Evolutionary conservation across 2,329 filamentous ascomycete species (phyloP), one percentile per base, ranked within the genome.

Genomic region (Pseudopyrenochaeta lycopersici): DNA sequence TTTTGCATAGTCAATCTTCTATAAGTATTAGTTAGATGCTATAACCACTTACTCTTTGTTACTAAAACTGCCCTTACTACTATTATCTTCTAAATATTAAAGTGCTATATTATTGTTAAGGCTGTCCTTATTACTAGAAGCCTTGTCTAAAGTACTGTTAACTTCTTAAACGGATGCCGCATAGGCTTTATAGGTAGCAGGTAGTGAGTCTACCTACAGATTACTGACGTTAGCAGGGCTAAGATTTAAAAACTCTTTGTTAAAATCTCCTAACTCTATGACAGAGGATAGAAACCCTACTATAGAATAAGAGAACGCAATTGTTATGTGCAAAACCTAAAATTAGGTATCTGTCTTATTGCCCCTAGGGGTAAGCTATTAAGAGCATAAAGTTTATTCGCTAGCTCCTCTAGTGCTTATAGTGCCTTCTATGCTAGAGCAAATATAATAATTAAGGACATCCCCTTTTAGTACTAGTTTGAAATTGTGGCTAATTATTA

Each of bases 1-100:
- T 46, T 44, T 49, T 33, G 51, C 31, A 32, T 54, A 14, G 36
- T 54, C 17, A 45, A 54, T 54, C 51, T 49, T 54, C 51, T 12
- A 54, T 12, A 32, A 54, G 42, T 54, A 49, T 29, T 45, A 10
- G 23, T 54, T 39, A 17, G 31, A 36, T 41, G 32, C 51, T 33
- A 54, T 32, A 21, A 50, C 36, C 30, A 49, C 46, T 46, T 49
- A 35, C 18, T 54, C 46, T 35, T 50, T 12, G 17, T 54, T 17
- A 17, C 51, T 14, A 41, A 54, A 54, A 33, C 51, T 42, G n/a
- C 46, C 46, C 14, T 54, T 11, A 40, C 46, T 41, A 20, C 12
- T 14, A 35, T 54, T 17, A 10, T 54, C 46, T 29, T 35, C 32
- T 17, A n/a, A 29, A 29, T 27, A 18, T n/a, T 27, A 15, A 41